These are phyloP conservation scores for Bipolaris cookei DNA, from an alignment of 2,329 filamentous ascomycete genomes.

Conservation along the genomic window DNA sequence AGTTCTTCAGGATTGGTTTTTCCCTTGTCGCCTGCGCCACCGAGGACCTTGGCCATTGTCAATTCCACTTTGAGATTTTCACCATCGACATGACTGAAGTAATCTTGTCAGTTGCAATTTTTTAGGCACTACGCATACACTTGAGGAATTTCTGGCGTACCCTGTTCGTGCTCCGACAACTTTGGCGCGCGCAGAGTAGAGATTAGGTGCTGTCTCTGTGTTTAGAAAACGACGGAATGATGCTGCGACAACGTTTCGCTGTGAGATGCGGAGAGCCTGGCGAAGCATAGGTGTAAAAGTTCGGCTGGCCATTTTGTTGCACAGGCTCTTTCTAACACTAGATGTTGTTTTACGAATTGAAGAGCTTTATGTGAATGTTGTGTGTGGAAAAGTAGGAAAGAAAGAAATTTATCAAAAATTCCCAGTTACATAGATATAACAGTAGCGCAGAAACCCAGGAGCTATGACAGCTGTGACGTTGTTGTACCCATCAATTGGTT, in stretches of 20 bases:
- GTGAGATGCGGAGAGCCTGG: slow-evolving; percentile 17
- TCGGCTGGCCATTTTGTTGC: slow-evolving; percentile 23
- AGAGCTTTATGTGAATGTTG: neutral
- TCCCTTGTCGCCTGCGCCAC: slow-evolving; percentile 50
- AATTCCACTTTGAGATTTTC: slow-evolving; percentile 49
- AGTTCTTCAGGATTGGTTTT: slow-evolving; percentile 57
- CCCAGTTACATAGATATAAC: neutral
- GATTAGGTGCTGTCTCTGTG: slow-evolving; percentile 49
- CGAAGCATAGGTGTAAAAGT: slow-evolving; percentile 23
- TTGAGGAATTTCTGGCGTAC: slow-evolving; percentile 4
- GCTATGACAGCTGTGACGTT: slow-evolving; percentile 11
- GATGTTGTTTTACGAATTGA: neutral
- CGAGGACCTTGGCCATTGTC: slow-evolving; percentile 54
- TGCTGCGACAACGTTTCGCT: neutral
- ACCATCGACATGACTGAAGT: slow-evolving; percentile 38
- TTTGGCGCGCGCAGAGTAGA: slow-evolving; percentile 50
- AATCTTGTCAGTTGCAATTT: neutral
- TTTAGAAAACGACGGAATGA: slow-evolving; percentile 44
- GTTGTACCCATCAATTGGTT: neutral
- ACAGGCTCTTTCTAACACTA: no score
- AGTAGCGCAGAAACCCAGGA: neutral
- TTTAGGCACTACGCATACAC: neutral
- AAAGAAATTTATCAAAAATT: neutral
- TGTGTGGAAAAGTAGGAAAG: neutral
- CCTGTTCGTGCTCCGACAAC: slow-evolving; percentile 51